Percentiles rank a stretch among this genome's conserved stretches.
Evolutionary conservation across 805 yeast species (phyloP).

Genomic region (Kazachstania africana): DNA sequence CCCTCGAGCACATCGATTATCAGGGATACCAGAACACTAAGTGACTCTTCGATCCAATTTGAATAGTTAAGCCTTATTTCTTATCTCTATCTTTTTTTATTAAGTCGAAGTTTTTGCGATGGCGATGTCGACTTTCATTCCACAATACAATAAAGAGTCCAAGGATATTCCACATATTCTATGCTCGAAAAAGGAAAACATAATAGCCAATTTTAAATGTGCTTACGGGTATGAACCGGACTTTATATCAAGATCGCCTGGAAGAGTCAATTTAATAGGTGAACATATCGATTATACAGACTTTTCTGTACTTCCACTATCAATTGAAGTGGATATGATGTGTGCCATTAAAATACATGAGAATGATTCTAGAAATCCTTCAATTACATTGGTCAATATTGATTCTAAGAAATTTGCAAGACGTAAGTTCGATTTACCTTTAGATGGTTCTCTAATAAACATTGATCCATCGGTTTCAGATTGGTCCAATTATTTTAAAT

Average conservation of each 20-base stretch:
- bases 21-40: too few relatives aligned
- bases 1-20: too few relatives aligned
- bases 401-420: conserved; percentile 26
- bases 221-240: conserved; percentile 16
- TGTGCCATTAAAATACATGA: conserved; percentile 34
- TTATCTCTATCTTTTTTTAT: too few relatives aligned
- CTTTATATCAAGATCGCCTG: conserved; percentile 56
- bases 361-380: conserved; percentile 9
- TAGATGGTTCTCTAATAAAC: conserved; percentile 28
- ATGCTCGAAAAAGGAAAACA: too few relatives aligned
- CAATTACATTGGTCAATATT: conserved; percentile 27
- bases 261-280: conserved; percentile 63
- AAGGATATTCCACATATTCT: too few relatives aligned
- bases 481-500: conserved; percentile 60
- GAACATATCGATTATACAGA: conserved; percentile 64
- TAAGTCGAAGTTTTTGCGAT: too few relatives aligned
- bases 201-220: conserved; percentile 6
- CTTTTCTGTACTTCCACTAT: conserved; percentile 62
- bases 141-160: too few relatives aligned
- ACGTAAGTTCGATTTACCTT: conserved; percentile 30
- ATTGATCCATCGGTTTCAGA: conserved; percentile 40
- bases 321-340: conserved; percentile 54
- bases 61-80: too few relatives aligned
- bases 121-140: too few relatives aligned
- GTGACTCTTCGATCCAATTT: too few relatives aligned